Percentiles rank a stretch among this genome's conserved stretches.
Evolutionary conservation across 371 early-diverging fungal genomes (phyloP).

Genomic region (Dichotomocladium elegans): DNA sequence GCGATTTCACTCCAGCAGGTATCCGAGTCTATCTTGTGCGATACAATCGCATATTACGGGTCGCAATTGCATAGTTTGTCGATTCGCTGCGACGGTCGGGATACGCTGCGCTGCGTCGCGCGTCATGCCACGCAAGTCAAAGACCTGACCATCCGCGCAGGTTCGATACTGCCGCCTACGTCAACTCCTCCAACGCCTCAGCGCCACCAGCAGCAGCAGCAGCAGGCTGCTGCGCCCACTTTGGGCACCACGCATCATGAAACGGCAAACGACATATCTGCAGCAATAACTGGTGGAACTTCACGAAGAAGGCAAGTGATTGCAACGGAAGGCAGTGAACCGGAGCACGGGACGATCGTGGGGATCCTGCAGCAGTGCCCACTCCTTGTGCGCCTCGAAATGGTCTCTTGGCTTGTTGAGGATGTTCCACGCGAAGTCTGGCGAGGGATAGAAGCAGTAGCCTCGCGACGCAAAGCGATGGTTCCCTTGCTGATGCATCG

Average conservation of each 20-base stretch:
- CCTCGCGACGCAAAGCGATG: slow-evolving; percentile 5
- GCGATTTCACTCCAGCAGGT: slow-evolving; percentile 42
- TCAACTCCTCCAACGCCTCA: neutral
- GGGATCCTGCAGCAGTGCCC: slow-evolving; percentile 15
- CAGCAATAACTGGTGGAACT: too few species aligned
- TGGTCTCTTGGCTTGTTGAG: slow-evolving; percentile 23
- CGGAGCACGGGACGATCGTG: slow-evolving; percentile 8
- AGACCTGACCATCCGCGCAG: slow-evolving; percentile 9
- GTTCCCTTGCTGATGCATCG: neutral
- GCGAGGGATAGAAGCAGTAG: slow-evolving; percentile 19
- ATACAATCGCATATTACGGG: slow-evolving; percentile 23
- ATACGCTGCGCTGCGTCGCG: slow-evolving; percentile 27
- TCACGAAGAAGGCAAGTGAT: neutral
- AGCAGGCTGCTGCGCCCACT: neutral
- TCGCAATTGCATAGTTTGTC: slow-evolving; percentile 22
- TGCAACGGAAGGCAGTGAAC: slow-evolving; percentile 1
- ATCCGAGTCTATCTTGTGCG: slow-evolving; percentile 22
- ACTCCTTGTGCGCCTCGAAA: slow-evolving; percentile 16
- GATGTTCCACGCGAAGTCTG: slow-evolving; percentile 19
- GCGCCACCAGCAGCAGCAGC: neutral
- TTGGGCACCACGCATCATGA: neutral
- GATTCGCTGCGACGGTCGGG: slow-evolving; percentile 29
- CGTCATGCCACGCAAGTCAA: slow-evolving; percentile 19
- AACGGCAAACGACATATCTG: too few species aligned
- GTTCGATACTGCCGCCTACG: neutral